Evolutionary conservation across 1,139 yeast species (phyloP), one percentile per base, ranked within the genome.

Genomic region (Geotrichum macrosporum): DNA sequence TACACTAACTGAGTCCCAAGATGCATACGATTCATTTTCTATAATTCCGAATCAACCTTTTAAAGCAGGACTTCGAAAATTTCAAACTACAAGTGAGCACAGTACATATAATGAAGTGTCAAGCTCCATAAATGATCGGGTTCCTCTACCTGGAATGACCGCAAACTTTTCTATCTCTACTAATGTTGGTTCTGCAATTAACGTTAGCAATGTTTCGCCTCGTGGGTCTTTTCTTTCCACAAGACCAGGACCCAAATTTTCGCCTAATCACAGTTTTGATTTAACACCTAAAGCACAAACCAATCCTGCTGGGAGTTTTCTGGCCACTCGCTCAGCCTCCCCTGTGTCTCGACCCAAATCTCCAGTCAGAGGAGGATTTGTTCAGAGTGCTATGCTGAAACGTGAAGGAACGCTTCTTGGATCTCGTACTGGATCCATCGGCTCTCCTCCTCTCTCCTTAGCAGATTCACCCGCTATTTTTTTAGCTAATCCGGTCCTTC

Each of bases 361-460:
- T 13, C 64, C 64, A 2, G 49, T 55, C 2, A 41, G 56, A 36
- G 64, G 60, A 10, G 59, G 62, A 15, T 62, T 62, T 48, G 57
- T 62, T 10, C 62, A 60, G 30, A 59, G 64, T 30, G 66, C 66
- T 18, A 51, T 62, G 57, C 50, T 60, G 21, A 58, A 55, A 37
- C 53, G 63, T 12, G 64, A 58, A 36, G 53, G 54, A 12, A 57
- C 56, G 3, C 12, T 53, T 12, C 30, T 35, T 21, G 26, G 51
- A 20, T 32, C 55, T 15, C 44, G 48, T 12, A 22, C 52, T 10
- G 50, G 43, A 22, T 49, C 52, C 10, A 29, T 38, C 13, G 41
- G 18, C 29, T 29, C 36, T 9, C 27, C 35, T 18, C 29, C 42
- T n/a, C 40, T 46, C 5, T 31, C 40, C 2, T 34, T 41, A 15